Evolutionary conservation across 148 eudicot genomes (phyloP), one percentile per base, ranked within the genome.

Genomic region (Pouteria glomerata): DNA sequence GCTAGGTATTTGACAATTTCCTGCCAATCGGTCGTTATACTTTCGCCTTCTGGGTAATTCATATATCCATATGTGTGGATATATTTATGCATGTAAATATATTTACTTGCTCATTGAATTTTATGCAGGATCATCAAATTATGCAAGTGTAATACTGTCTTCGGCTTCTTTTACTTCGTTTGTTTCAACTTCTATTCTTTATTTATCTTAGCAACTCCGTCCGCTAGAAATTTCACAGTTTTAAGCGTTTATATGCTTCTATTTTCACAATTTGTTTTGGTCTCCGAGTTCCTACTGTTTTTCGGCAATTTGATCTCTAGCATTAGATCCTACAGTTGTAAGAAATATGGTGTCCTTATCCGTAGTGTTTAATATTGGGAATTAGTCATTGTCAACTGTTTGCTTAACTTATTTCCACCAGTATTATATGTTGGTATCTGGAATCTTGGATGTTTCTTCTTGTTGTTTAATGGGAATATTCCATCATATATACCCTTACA

Each of bases 1-100:
- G 94, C 94, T 73, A 73, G 89, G 94, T 88, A 84, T 4, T 26
- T 52, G 0, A 12, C 23, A 2, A 21, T 50, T 53, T 11, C 12
- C 29, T 5, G 21, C 6, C 29, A n/a, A 21, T 53, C 57, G 10
- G 11, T 48, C 19, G n/a, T 48, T 48, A 15, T n/a, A n/a, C n/a
- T n/a, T 18, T 15, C 52, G 6, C 23, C 13, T 6, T 7, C 57
- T 21, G 2, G 29, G 6, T 53, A 11, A 21, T 18, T 7, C 6
- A 16, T 48, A 1, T 48, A 6, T 48, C 3, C 18, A 48, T n/a
- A n/a, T n/a, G n/a, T n/a, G n/a, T n/a, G n/a, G n/a, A n/a, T n/a
- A 48, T 44, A 44, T 44, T 6, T 44, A 44, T 11, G 12, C 11
- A 44, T 14, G 7, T 14, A 11, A 44, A 44, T 4, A 44, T 44